Percentiles rank a stretch among this genome's conserved stretches.
Conservation (phyloP, 2,329 filamentous ascomycete genomes). For the Aureobasidium lini region DNA sequence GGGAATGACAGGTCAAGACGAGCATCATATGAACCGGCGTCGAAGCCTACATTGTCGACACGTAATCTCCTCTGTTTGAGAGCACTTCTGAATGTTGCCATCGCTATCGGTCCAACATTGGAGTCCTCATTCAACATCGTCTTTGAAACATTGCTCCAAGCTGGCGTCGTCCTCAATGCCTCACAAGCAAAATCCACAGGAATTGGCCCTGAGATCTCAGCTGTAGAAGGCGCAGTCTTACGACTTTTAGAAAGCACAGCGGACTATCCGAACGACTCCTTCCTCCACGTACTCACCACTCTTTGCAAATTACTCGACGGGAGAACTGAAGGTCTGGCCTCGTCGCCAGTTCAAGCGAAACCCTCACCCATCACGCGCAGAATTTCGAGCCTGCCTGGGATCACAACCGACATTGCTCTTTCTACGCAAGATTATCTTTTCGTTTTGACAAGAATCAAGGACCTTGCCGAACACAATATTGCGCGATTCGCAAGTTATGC, state of each 20-base stretch:
- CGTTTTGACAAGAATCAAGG: slow-evolving; percentile 41
- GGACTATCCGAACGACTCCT: slow-evolving; percentile 79
- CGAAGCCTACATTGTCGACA: slow-evolving; percentile 60
- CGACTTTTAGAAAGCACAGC: slow-evolving; percentile 85
- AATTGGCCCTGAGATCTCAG: slow-evolving; percentile 69
- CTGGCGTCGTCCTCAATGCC: slow-evolving; percentile 69
- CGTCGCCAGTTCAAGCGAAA: slow-evolving; percentile 21
- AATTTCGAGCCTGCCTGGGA: slow-evolving; percentile 37
- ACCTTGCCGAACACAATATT: slow-evolving; percentile 38
- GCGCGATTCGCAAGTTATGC: slow-evolving; percentile 59
- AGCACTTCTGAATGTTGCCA: slow-evolving; percentile 89
- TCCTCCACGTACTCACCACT: slow-evolving; percentile 67
- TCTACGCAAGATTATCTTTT: slow-evolving; percentile 40
- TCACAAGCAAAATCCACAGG: slow-evolving; percentile 23
- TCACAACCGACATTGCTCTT: slow-evolving; percentile 31
- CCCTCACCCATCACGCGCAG: slow-evolving; percentile 21
- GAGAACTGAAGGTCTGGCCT: slow-evolving; percentile 9
- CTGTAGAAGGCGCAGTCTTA: slow-evolving; percentile 79
- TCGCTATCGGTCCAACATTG: slow-evolving; percentile 83
- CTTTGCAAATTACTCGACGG: slow-evolving; percentile 60
- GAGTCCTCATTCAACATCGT: slow-evolving; percentile 83
- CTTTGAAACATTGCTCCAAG: slow-evolving; percentile 84
- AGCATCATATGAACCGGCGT: slow-evolving; percentile 44
- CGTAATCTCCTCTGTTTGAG: slow-evolving; percentile 84
- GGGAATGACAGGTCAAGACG: slow-evolving; percentile 49